Evolutionary conservation across 768 basidiomycete genomes (phyloP).

Genomic region (Collybiopsis confluens): DNA sequence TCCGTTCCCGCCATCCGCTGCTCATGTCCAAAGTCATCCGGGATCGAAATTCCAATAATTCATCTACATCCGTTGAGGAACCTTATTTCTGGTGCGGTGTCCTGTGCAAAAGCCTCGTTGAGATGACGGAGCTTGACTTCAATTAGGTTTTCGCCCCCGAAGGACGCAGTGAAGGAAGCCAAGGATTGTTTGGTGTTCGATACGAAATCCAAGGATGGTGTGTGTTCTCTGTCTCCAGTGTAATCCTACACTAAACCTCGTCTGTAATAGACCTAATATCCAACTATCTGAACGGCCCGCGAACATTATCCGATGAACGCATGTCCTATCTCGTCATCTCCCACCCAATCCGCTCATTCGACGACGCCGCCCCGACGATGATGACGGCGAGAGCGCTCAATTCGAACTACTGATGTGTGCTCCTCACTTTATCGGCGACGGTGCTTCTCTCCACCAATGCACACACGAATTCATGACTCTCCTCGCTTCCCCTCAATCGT

Average conservation of each 20-base stretch:
- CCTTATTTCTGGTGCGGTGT: conserved; percentile 1
- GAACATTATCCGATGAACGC: conserved; percentile 46
- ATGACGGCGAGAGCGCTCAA: conserved; percentile 8
- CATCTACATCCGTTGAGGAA: neutral
- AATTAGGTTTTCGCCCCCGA: conserved; percentile 38
- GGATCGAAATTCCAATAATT: conserved; percentile 12
- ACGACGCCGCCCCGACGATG: no score
- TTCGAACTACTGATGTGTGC: conserved; percentile 53
- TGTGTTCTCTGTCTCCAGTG: neutral
- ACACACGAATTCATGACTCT: conserved; percentile 57
- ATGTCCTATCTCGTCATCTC: conserved; percentile 46
- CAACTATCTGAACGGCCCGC: conserved; percentile 57
- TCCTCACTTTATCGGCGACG: conserved; percentile 66
- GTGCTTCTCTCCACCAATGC: conserved; percentile 60
- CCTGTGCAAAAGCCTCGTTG: no score
- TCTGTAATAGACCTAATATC: conserved; percentile 41
- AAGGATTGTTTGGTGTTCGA: conserved; percentile 33
- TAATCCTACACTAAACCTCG: neutral
- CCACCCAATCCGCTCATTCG: conserved; percentile 2
- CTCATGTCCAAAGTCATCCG: conserved; percentile 43
- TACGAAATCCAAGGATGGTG: conserved; percentile 39
- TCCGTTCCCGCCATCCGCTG: conserved; percentile 54
- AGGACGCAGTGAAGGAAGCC: conserved; percentile 39
- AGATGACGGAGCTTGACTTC: neutral
- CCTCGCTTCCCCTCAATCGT: conserved; percentile 25